Base-by-base conservation (phyloP, 768 basidiomycete genomes). In the Agaricus blazei region DNA sequence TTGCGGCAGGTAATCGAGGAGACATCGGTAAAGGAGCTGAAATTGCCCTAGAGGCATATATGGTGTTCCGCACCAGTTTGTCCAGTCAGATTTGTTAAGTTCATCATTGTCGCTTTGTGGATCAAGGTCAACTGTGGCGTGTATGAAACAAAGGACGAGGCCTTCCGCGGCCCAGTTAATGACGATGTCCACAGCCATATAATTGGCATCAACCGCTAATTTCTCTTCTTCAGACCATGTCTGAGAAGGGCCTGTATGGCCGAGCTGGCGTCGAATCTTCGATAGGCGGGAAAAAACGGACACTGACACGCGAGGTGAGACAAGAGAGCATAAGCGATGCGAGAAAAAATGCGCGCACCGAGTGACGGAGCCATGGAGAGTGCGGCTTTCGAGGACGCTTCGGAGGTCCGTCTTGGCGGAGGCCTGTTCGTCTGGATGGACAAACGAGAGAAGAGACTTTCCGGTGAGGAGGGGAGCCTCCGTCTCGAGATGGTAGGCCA, bases 121-220 rank as follows among this genome's bases (percentile, higher is more conserved):
- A 50, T 79, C 77, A 56, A 89, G 77, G 76, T 93, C 90, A 57
- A 82, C 81, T 31, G 83, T 83, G 41, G 91, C 90, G 63, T 94
- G 91, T 48, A 93, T 82, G 74, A 94, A 94, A 68, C 91, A 93
- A 34, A 94, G 76, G 57, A 93, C 88, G 65, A 94, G 82, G 56
- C 84, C 87, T 58, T 93, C 88, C 14, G 89, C 88, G 48, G 89
- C 90, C 83, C 85, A 89, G 69, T 92, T 94, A 65, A 92, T 88
- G 63, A 93, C 90, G 64, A 94, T 84, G 70, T 94, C 90, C 57
- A 90, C 87, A 4, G 85, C 85, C 82, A 93, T 86, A 68, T 92
- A 93, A 65, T 90, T 73, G 28, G 73, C 70, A 73, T 93, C 89
- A 15, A 84, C 63, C 9, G 81, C 75, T 59, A 87, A 76, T 70